Evolutionary conservation across 805 yeast species (phyloP).

Genomic region (Zygosaccharomyces lentus): DNA sequence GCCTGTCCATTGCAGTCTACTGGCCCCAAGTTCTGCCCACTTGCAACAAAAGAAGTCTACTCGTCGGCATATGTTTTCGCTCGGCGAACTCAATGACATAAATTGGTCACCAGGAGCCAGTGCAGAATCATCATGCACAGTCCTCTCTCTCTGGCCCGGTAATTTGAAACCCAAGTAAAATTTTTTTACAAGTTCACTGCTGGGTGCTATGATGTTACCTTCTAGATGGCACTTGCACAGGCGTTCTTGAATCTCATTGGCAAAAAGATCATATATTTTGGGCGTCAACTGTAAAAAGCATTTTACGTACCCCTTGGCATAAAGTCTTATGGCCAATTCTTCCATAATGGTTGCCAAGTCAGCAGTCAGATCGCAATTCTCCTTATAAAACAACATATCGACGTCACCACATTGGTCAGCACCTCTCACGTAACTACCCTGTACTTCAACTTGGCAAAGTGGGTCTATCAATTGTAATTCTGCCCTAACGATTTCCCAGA

Average conservation of each 20-base stretch:
- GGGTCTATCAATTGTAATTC: conserved; percentile 20
- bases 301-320: conserved; percentile 20
- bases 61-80: conserved; percentile 25
- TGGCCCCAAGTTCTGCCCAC: conserved; percentile 34
- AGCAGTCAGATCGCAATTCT: conserved; percentile 22
- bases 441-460: conserved; percentile 23
- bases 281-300: conserved; percentile 27
- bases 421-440: conserved; percentile 32
- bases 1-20: conserved; percentile 33
- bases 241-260: conserved; percentile 11
- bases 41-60: conserved; percentile 31
- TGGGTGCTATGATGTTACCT: conserved; percentile 3
- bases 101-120: conserved; percentile 19
- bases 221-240: conserved; percentile 10
- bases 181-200: conserved; percentile 14
- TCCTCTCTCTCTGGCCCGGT: neutral
- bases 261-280: conserved; percentile 11
- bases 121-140: neutral
- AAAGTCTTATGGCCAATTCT: conserved; percentile 16
- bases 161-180: conserved; percentile 24
- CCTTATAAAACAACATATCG: conserved; percentile 30
- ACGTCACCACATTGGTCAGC: conserved; percentile 29
- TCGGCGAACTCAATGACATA: conserved; percentile 21
- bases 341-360: conserved; percentile 23
- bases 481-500: conserved; percentile 17